Base-by-base conservation (phyloP, 192 early-diverging fungal species). In the Coemansia sp. region DNA sequence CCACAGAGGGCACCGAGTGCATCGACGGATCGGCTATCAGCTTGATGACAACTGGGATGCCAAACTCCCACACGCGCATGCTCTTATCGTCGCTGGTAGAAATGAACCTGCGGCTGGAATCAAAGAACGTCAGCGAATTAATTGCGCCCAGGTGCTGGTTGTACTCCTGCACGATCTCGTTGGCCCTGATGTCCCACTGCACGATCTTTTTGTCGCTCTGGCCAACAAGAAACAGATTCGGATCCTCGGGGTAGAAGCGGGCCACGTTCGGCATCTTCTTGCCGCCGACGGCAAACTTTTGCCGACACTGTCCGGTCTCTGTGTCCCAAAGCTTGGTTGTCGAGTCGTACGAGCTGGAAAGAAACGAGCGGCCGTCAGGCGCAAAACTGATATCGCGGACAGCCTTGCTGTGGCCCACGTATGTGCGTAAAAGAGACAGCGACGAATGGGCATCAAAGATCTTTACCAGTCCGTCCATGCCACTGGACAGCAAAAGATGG, bases 41-140 rank as follows among this genome's bases (percentile, higher is more conserved):
- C 80, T 97, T 97, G 82, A 99, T 96, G 34, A 95, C 93, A 3
- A 99, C 93, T 4, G 97, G 97, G 65, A 99, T 99, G 62, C 92
- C 95, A 71, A 86, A 96, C 82, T 99, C 97, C 97, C 97, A 99
- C 51, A 89, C 93, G 47, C 97, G 87, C 60, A 99, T 72, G 19
- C 91, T 92, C 75, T 99, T 99, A 83, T 99, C 97, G 74, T 99
- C 95, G 30, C 88, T 91, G 3, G 97, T 97, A 11, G 94, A 92
- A 30, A 99, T 87, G 62, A 99, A 99, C 27, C 95, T 83, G 46
- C 95, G 82, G 75, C 92, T 92, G 11, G 93, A 89, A 64, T 98
- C 95, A 13, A 96, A 88, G 83, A 99, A 99, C 0, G 95, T 98
- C 61, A 99, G 91, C 29, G 94, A 91, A 67, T 97, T 99, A 46